Evolutionary conservation across 148 eudicot species (phyloP).

Genomic region (Silene latifolia): DNA sequence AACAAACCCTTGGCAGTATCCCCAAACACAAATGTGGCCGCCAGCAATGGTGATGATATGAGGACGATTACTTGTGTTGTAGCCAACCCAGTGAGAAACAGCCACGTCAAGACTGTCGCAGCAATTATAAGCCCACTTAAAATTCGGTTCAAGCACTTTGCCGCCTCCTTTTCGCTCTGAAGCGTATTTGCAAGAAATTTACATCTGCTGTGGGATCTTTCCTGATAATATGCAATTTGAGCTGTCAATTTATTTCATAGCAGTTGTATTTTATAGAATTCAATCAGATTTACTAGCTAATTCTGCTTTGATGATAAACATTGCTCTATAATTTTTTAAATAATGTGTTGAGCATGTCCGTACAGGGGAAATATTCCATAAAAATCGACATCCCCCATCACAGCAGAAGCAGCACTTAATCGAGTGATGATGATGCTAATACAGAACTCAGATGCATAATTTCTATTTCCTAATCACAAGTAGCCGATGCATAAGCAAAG

Average conservation of each 20-base stretch:
- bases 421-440: too few species aligned
- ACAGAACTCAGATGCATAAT: too few species aligned
- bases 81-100: constrained; percentile 41
- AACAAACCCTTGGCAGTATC: constrained; percentile 43
- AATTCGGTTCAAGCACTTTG: constrained; percentile 40
- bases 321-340: too few species aligned
- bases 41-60: constrained; percentile 45
- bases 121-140: constrained; percentile 31
- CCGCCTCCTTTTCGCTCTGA: constrained; percentile 24
- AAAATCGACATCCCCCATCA: too few species aligned
- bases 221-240: not conserved
- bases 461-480: too few species aligned
- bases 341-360: too few species aligned
- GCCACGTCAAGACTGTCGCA: constrained; percentile 36
- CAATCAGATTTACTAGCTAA: not conserved
- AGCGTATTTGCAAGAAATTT: constrained; percentile 11
- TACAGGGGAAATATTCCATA: too few species aligned
- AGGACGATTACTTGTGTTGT: constrained; percentile 37
- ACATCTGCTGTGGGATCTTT: constrained; percentile 5
- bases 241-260: not conserved
- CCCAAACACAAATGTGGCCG: constrained; percentile 46
- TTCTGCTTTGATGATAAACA: not conserved
- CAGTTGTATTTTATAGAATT: not conserved
- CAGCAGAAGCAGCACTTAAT: too few species aligned
- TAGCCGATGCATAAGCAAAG: too few species aligned